Evolutionary conservation across 306 rosid species (phyloP).

Genomic region (Adenanthera pavonina): DNA sequence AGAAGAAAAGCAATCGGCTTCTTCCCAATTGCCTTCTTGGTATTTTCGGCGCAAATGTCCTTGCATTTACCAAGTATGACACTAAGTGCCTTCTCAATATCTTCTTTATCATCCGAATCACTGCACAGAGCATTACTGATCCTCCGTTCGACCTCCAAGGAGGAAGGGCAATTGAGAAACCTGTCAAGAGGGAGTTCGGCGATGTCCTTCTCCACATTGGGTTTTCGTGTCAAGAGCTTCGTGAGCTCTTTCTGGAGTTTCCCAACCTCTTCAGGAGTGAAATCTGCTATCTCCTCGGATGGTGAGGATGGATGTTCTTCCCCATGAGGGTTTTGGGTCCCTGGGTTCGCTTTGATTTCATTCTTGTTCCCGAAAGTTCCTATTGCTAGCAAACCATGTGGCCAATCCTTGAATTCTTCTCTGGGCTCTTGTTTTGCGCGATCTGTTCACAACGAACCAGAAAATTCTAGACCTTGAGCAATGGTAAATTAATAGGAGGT

Average conservation of each 20-base stretch:
- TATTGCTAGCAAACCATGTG: slow-evolving; percentile 74
- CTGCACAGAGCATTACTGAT: slow-evolving; percentile 51
- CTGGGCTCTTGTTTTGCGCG: slow-evolving; percentile 62
- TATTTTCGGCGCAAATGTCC: slow-evolving; percentile 60
- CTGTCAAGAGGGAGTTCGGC: slow-evolving; percentile 78
- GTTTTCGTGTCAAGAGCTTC: slow-evolving; percentile 61
- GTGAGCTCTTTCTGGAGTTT: slow-evolving; percentile 67
- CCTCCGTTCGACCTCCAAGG: slow-evolving; percentile 76
- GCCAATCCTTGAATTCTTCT: slow-evolving; percentile 88
- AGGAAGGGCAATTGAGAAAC: slow-evolving; percentile 84
- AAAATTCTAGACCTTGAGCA: background rate
- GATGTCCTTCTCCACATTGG: slow-evolving; percentile 56
- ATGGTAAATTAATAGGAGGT: no score
- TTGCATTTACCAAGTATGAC: slow-evolving; percentile 69
- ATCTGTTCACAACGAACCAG: slow-evolving; percentile 38
- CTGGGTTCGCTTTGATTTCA: slow-evolving; percentile 48
- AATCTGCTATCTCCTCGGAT: slow-evolving; percentile 56
- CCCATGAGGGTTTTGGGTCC: slow-evolving; percentile 35
- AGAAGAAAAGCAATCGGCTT: slow-evolving; percentile 71
- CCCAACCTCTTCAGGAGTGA: slow-evolving; percentile 78
- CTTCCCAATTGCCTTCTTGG: slow-evolving; percentile 63
- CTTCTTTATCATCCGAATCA: slow-evolving; percentile 53
- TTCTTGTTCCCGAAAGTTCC: slow-evolving; percentile 82
- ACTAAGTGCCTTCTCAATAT: slow-evolving; percentile 70
- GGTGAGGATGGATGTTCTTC: slow-evolving; percentile 55